These are phyloP conservation scores for Bipolaris sorokiniana DNA, from an alignment of 2,329 filamentous ascomycete genomes.

Conservation along the genomic window DNA sequence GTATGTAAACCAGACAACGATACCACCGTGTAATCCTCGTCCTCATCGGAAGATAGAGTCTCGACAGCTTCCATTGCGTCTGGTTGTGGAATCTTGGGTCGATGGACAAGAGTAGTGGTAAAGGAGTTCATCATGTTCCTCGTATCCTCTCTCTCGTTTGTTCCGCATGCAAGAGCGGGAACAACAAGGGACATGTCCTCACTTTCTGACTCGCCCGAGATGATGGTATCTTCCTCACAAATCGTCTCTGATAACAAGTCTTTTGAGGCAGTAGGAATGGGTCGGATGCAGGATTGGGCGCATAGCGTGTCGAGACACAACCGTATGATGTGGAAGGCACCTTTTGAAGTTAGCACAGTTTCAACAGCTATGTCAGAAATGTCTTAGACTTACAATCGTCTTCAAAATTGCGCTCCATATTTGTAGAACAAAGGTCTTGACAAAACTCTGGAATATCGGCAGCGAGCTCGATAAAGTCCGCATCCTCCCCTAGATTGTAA, in stretches of 20 bases:
- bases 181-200: background rate
- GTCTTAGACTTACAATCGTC: constrained; percentile 48
- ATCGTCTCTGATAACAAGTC: constrained; percentile 18
- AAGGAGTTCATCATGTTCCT: constrained; percentile 3
- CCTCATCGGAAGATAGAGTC: constrained; percentile 25
- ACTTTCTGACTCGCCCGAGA: background rate
- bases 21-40: constrained; percentile 33
- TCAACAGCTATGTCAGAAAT: too few species aligned
- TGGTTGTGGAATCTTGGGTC: constrained; percentile 10
- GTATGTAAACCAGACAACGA: constrained; percentile 19
- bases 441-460: constrained; percentile 49
- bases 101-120: constrained; percentile 18
- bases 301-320: constrained; percentile 17
- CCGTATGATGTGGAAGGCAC: constrained; percentile 22
- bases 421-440: constrained; percentile 50
- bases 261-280: constrained; percentile 13
- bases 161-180: background rate
- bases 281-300: constrained; percentile 7
- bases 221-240: constrained; percentile 1
- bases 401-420: constrained; percentile 47
- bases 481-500: constrained; percentile 46
- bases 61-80: constrained; percentile 2
- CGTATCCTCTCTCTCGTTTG: background rate
- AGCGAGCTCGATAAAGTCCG: constrained; percentile 47
- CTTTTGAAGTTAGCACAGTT: constrained; percentile 13